These are phyloP conservation scores for Hypocreales sp. DNA, from an alignment of 2,329 filamentous ascomycete species.

Conservation along the genomic window DNA sequence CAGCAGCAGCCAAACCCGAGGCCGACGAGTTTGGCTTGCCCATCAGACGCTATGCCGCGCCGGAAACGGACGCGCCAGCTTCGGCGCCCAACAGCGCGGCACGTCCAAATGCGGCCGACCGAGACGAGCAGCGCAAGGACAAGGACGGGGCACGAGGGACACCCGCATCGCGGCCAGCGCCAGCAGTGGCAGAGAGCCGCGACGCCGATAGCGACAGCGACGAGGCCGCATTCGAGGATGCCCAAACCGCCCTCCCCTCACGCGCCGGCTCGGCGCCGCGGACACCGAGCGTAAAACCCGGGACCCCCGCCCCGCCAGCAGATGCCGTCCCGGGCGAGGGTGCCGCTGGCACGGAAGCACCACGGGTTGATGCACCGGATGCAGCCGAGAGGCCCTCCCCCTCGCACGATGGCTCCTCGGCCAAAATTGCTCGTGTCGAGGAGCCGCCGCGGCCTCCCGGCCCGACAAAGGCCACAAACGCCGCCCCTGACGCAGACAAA, in stretches of 20 bases:
- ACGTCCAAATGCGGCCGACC: not conserved
- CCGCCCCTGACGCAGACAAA: constrained; percentile 3
- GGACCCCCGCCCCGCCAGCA: not conserved
- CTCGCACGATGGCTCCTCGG: not conserved
- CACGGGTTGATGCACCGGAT: not conserved
- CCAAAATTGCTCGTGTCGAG: constrained; percentile 2
- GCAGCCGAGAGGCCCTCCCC: not conserved
- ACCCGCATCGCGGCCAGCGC: not conserved
- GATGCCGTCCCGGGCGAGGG: not conserved
- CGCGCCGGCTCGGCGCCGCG: not conserved
- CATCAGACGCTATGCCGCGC: constrained; percentile 32
- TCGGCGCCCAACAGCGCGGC: constrained; percentile 2
- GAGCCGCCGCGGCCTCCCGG: constrained; percentile 2
- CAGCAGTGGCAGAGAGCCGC: not conserved
- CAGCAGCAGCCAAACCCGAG: constrained; percentile 21
- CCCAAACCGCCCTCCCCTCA: constrained; percentile 14
- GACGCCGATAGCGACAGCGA: constrained; percentile 18
- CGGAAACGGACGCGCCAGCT: constrained; percentile 8
- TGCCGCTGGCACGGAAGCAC: not conserved
- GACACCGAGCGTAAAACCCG: constrained; percentile 1
- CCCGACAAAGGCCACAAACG: constrained; percentile 5
- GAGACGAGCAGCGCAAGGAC: not conserved
- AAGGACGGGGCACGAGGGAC: not conserved
- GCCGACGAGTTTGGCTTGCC: constrained; percentile 60
- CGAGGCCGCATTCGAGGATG: constrained; percentile 19